Percentiles rank a stretch among this genome's conserved stretches.
Conservation (phyloP, 352 stramenopile genomes). For the Phytophthora cryptogea region DNA sequence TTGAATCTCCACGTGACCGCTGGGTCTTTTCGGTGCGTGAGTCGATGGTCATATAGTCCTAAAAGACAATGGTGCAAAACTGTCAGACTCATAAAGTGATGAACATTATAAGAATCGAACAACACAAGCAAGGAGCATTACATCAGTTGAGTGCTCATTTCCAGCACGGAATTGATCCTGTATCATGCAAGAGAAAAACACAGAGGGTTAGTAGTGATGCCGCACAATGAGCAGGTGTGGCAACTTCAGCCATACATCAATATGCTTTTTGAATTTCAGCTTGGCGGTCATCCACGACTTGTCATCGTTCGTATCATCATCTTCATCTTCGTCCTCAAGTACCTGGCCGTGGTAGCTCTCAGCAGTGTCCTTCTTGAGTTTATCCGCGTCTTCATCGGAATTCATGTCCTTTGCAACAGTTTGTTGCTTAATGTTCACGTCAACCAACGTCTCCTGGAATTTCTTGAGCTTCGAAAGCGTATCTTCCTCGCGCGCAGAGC, state of each 20-base stretch:
- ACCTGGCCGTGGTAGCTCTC: slow-evolving; percentile 70
- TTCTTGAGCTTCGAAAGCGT: slow-evolving; percentile 72
- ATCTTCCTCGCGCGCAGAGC: slow-evolving; percentile 61
- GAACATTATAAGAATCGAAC: background rate
- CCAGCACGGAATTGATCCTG: slow-evolving; percentile 80
- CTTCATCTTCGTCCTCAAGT: slow-evolving; percentile 51
- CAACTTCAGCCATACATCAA: slow-evolving; percentile 58
- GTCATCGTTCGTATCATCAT: slow-evolving; percentile 45
- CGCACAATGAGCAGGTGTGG: background rate
- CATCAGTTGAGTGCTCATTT: slow-evolving; percentile 55
- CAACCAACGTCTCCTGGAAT: slow-evolving; percentile 60
- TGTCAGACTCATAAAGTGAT: background rate
- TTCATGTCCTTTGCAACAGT: background rate
- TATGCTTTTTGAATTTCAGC: slow-evolving; percentile 91
- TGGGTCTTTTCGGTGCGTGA: slow-evolving; percentile 38
- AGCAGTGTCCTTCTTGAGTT: slow-evolving; percentile 9
- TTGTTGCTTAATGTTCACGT: slow-evolving; percentile 38
- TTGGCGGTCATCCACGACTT: slow-evolving; percentile 87
- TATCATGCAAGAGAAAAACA: slow-evolving; percentile 9
- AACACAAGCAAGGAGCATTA: slow-evolving; percentile 22
- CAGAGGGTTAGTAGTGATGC: slow-evolving; percentile 2
- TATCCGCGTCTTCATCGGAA: slow-evolving; percentile 7
- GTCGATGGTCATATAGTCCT: slow-evolving; percentile 83
- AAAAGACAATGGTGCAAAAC: background rate
- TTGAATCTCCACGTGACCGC: slow-evolving; percentile 14